phyloP scores from a whole-genome alignment of 768 basidiomycete species.

The Hydnomerulius pinastri region DNA sequence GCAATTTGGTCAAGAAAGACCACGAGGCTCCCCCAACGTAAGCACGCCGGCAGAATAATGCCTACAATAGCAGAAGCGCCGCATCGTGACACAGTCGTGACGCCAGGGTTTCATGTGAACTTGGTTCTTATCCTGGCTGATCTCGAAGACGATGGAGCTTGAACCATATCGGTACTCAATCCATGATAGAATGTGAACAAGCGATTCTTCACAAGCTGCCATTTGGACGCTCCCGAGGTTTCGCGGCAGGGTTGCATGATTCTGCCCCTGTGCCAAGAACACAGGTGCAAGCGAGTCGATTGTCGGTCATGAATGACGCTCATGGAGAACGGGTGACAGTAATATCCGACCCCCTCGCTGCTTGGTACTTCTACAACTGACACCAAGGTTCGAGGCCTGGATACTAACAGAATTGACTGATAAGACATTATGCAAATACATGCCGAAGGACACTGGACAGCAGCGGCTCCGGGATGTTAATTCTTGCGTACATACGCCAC shows the following conservation, averaged over 20 bases:
- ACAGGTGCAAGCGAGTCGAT: neutral
- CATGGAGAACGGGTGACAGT: neutral
- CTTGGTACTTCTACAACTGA: neutral
- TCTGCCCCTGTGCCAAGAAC: neutral
- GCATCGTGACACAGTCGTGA: conserved; percentile 6
- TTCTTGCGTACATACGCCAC: neutral
- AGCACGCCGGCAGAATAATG: conserved; percentile 10
- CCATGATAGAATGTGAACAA: conserved; percentile 21
- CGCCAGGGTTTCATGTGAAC: conserved; percentile 10
- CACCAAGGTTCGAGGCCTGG: neutral
- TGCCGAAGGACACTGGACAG: neutral
- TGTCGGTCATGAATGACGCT: too few relatives aligned
- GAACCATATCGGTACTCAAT: conserved; percentile 6
- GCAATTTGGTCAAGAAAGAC: conserved; percentile 5
- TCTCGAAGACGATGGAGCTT: conserved; percentile 18
- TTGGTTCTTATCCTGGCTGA: conserved; percentile 18
- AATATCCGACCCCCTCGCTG: neutral
- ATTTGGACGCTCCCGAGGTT: conserved; percentile 1
- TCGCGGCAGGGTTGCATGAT: neutral
- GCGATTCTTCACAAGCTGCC: neutral
- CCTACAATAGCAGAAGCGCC: conserved; percentile 6
- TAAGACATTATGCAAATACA: neutral
- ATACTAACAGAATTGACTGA: neutral
- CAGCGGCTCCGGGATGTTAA: neutral
- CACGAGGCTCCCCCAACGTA: conserved; percentile 20